Evolutionary conservation across 129 eudicot species (phyloP).

Genomic region (Tagetes erecta): DNA sequence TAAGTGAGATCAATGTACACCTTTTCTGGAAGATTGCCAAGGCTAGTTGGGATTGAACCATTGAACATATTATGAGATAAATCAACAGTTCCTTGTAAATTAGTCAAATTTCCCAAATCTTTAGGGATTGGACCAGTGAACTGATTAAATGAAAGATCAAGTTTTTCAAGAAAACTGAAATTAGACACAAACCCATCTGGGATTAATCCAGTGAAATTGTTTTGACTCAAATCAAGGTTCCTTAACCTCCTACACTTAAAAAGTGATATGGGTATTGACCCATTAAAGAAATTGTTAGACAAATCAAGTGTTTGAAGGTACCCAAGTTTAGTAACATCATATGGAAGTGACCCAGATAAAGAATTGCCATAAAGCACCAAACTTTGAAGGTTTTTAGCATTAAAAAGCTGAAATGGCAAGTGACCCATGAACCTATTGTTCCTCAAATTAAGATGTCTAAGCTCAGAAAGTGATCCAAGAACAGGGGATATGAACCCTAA

Average conservation of each 20-base stretch:
- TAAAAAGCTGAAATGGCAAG: constrained; percentile 66
- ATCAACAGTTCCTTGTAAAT: constrained; percentile 88
- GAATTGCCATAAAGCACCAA: constrained; percentile 89
- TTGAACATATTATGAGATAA: constrained; percentile 84
- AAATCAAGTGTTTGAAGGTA: constrained; percentile 82
- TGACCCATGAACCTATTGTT: constrained; percentile 63
- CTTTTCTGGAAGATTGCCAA: constrained; percentile 96
- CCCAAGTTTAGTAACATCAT: constrained; percentile 64
- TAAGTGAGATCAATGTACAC: constrained; percentile 96
- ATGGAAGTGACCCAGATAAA: constrained; percentile 74
- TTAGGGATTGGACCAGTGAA: constrained; percentile 68
- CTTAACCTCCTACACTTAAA: constrained; percentile 78
- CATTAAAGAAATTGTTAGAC: constrained; percentile 80
- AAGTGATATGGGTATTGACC: constrained; percentile 71
- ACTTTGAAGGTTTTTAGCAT: constrained; percentile 85
- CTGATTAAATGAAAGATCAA: constrained; percentile 64
- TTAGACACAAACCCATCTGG: constrained; percentile 70
- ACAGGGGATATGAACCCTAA: constrained; percentile 72
- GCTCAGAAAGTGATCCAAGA: constrained; percentile 71
- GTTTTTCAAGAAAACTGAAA: constrained; percentile 67
- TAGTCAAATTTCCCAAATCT: constrained; percentile 77
- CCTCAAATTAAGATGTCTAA: constrained; percentile 85
- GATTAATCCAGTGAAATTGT: constrained; percentile 72
- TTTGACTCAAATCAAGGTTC: constrained; percentile 68
- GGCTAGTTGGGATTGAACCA: constrained; percentile 89